These are phyloP conservation scores for Penicillium capsulatum DNA, from an alignment of 2,329 filamentous ascomycete species.

Conservation along the genomic window DNA sequence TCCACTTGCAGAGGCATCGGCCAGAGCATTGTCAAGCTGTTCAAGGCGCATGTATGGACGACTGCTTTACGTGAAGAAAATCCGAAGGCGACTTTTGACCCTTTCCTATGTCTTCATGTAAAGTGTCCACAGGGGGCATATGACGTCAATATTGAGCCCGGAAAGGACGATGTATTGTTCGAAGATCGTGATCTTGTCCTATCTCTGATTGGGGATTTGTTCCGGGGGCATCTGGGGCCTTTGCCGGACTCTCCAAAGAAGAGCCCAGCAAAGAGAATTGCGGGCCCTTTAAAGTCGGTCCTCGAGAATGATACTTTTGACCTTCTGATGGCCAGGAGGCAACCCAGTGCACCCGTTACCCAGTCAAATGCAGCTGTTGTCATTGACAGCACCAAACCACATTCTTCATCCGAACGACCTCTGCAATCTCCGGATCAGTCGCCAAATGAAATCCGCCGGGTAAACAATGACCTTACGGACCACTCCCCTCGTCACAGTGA, in stretches of 20 bases:
- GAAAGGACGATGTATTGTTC: conserved; percentile 61
- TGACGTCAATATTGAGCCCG: conserved; percentile 60
- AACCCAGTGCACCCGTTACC: too few species aligned
- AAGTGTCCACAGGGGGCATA: conserved; percentile 53
- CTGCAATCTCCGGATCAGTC: too few species aligned
- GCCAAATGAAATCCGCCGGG: too few species aligned
- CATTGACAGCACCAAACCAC: too few species aligned
- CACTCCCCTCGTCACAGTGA: background rate
- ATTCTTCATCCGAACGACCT: too few species aligned
- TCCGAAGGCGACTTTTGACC: conserved; percentile 42
- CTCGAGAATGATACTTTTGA: conserved; percentile 4
- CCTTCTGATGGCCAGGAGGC: conserved; percentile 14
- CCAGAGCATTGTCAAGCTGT: conserved; percentile 51
- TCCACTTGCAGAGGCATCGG: conserved; percentile 48
- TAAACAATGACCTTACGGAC: too few species aligned
- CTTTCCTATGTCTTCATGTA: conserved; percentile 55
- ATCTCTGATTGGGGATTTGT: conserved; percentile 42
- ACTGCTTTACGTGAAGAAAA: conserved; percentile 16
- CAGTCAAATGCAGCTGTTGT: too few species aligned
- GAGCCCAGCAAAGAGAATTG: conserved; percentile 1
- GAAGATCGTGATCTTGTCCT: conserved; percentile 46
- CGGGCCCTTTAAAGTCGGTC: background rate
- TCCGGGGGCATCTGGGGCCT: conserved; percentile 39
- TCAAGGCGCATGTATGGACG: conserved; percentile 49
- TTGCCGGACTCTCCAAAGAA: conserved; percentile 6